Evolutionary conservation across 192 early-diverging fungal species (phyloP), one percentile per base, ranked within the genome.

Genomic region (Linnemannia zychae): DNA sequence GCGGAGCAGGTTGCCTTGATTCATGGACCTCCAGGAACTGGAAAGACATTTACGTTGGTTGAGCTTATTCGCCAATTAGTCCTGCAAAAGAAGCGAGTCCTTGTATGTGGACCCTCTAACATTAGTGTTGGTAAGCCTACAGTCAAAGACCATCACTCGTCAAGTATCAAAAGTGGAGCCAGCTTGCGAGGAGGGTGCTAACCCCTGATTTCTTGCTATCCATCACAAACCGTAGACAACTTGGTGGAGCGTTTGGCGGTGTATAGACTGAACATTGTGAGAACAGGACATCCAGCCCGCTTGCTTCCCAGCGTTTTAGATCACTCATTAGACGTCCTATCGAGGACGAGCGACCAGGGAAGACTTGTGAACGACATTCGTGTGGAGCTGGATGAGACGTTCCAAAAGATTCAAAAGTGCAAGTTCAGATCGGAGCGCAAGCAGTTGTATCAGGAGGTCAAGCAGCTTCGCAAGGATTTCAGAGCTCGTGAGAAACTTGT

Each of bases 61-160:
- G 97, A 98, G 84, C 87, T 97, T 17, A 89, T 99, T 36, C 92
- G 95, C 34, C 97, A 96, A 78, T 88, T 99, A 3, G 84, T 79
- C 3, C 81, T 87, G 5, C 82, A 88, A 38, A 89, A 91, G 18
- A 86, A 94, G 48, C 87, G 93, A 0, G 89, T 99, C 11, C 85
- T 99, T 4, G 96, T 98, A 2, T 99, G 97, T 79, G 97, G 94
- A 0, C 97, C 97, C 1, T 95, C 94, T 24, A 99, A 99, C 74
- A 95, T 97, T 49, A 92, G 95, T 52, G 96, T 96, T 7, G 94
- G 92, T 94, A 87, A 44, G 88, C 38, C 15, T 28, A n/a, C 12
- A 50, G 37, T 34, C 22, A 12, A n/a, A n/a, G 1, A 33, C 2
- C 0, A 15, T 48, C 31, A 12, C 4, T 44, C 40, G 9, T 9